Base-by-base conservation (phyloP, 2,329 filamentous ascomycete species). In the Leptographium wingfieldii region DNA sequence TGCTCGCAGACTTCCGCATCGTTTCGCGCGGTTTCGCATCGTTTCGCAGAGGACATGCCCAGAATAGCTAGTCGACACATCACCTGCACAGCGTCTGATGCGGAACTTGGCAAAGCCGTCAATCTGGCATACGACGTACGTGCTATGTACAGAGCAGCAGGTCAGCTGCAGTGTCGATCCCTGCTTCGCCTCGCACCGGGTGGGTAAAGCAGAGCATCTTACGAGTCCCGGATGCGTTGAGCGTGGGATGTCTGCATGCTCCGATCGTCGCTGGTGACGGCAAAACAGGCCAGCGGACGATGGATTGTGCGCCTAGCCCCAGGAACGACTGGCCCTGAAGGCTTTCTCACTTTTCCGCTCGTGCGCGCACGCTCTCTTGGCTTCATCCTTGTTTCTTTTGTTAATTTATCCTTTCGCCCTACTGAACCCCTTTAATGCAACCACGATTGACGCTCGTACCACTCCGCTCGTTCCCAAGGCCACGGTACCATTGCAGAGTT, bases 401-500 rank as follows among this genome's bases (percentile, higher is more conserved):
- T 12, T 9, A 40, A 14, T 40, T 14, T 14, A 40, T 40, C 38
- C 38, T 16, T 16, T 40, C 12, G 38, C 38, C 38, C 38, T 40
- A 14, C 35, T 33, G 29, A 14, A 31, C 52, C 27, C 52, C 52
- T 29, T 35, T 31, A 22, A 35, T 54, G 29, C 53, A 40, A 55
- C 53, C 53, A 55, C n/a, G 33, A 22, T 22, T 27, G 38, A 3
- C 53, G 19, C 53, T 40, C 53, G 33, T 22, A 54, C 33, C 33
- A 16, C 40, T 40, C 38, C 38, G 38, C 12, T 56, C 54, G 61
- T 59, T 62, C 59, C 61, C 61, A 62, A 60, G 61, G 61, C 61
- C 61, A 59, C 57, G 61, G 61, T 60, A 60, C 43, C 56, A 43
- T 49, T 38, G 31, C 53, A 56, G 5, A n/a, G 19, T 11, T 29